These are phyloP conservation scores for Citeromyces matritensis DNA, from an alignment of 805 yeast species.

Conservation along the genomic window DNA sequence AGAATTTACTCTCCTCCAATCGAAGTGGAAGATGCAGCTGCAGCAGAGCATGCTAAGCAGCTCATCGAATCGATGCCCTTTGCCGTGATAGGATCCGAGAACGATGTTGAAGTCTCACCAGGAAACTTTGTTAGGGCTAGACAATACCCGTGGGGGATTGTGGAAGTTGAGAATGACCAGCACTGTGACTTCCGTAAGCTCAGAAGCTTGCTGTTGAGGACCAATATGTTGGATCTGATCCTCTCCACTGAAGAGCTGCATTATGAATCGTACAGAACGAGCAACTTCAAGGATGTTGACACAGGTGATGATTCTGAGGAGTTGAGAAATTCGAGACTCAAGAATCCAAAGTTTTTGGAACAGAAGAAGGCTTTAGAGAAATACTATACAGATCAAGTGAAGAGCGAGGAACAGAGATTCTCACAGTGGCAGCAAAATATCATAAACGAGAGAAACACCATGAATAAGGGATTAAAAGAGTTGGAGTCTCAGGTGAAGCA, in stretches of 20 bases:
- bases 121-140: slow-evolving; percentile 65
- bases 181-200: slow-evolving; percentile 79
- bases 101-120: slow-evolving; percentile 43
- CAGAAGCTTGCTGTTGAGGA: slow-evolving; percentile 64
- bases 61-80: slow-evolving; percentile 78
- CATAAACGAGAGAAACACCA: slow-evolving; percentile 85
- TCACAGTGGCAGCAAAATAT: slow-evolving; percentile 98
- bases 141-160: slow-evolving; percentile 83
- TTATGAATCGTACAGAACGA: slow-evolving; percentile 64
- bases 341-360: slow-evolving; percentile 88
- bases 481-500: slow-evolving; percentile 65
- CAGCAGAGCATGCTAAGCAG: slow-evolving; percentile 69
- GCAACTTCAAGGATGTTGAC: slow-evolving; percentile 40
- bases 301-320: slow-evolving; percentile 28
- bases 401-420: slow-evolving; percentile 92
- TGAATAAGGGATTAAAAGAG: slow-evolving; percentile 87
- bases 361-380: slow-evolving; percentile 91
- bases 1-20: slow-evolving; percentile 75
- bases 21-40: slow-evolving; percentile 58
- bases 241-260: slow-evolving; percentile 70
- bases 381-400: slow-evolving; percentile 92
- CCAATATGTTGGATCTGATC: slow-evolving; percentile 72
- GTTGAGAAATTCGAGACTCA: slow-evolving; percentile 26
- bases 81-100: slow-evolving; percentile 69
- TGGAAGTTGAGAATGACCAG: slow-evolving; percentile 73